These are phyloP conservation scores for Lasiosphaeria hispida DNA, from an alignment of 495 filamentous ascomycete genomes.

Conservation along the genomic window DNA sequence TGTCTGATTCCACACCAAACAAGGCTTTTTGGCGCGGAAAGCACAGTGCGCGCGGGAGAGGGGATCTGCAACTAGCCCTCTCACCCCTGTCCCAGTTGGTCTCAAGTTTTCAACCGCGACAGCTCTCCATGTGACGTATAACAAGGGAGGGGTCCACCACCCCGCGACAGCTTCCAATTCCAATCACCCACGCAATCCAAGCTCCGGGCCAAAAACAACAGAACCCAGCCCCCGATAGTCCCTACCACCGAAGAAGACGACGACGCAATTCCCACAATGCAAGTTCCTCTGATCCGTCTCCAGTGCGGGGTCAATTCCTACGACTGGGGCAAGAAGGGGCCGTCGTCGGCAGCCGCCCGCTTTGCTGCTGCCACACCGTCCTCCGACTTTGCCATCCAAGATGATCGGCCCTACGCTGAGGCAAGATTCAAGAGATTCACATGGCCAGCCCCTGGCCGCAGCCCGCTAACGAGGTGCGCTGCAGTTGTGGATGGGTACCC, in stretches of 20 bases:
- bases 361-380: constrained; percentile 76
- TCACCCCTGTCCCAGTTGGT: too few relatives aligned
- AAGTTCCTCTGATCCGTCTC: constrained; percentile 79
- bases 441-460: background rate
- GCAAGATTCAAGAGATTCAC: constrained; percentile 41
- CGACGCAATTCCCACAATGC: constrained; percentile 19
- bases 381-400: constrained; percentile 69
- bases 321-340: constrained; percentile 95
- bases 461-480: constrained; percentile 7
- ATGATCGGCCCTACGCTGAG: constrained; percentile 85
- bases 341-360: constrained; percentile 71
- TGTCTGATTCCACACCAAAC: too few relatives aligned
- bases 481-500: constrained; percentile 98
- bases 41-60: too few relatives aligned
- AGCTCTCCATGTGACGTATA: background rate
- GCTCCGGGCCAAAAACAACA: too few relatives aligned
- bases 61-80: too few relatives aligned
- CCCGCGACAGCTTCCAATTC: too few relatives aligned
- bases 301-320: constrained; percentile 98
- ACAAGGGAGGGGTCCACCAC: background rate
- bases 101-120: too few relatives aligned
- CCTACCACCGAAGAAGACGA: background rate
- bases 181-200: too few relatives aligned
- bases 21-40: too few relatives aligned
- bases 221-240: background rate